phyloP scores from a whole-genome alignment of 2,329 filamentous ascomycete genomes.

The Orbilia javanica region DNA sequence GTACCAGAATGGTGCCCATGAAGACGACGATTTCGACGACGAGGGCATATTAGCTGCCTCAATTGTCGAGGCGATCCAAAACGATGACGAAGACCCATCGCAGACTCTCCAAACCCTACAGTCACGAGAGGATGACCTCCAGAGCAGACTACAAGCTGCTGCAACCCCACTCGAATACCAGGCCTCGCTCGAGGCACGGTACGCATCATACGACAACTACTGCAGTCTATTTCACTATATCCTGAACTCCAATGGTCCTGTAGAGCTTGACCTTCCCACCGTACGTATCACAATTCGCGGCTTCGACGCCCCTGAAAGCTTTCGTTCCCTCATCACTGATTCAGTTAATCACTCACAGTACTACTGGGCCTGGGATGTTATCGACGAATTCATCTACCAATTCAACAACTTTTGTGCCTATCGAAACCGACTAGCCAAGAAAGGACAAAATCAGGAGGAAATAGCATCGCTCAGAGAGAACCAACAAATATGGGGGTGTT shows the following conservation, averaged over 20 bases:
- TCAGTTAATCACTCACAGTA: slow-evolving; percentile 72
- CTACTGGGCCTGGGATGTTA: slow-evolving; percentile 99
- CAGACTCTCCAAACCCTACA: slow-evolving; percentile 74
- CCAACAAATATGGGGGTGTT: slow-evolving; percentile 99
- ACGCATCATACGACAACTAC: slow-evolving; percentile 99
- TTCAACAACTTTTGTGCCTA: slow-evolving; percentile 99
- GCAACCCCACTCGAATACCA: slow-evolving; percentile 96
- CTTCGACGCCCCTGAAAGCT: neutral
- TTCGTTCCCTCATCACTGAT: neutral
- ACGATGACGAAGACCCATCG: slow-evolving; percentile 79
- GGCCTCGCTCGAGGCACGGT: slow-evolving; percentile 94
- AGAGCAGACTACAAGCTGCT: slow-evolving; percentile 88
- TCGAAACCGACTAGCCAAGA: slow-evolving; percentile 88
- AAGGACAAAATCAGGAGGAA: slow-evolving; percentile 87
- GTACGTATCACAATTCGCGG: slow-evolving; percentile 71
- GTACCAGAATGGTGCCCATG: slow-evolving; percentile 45
- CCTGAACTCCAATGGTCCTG: slow-evolving; percentile 97
- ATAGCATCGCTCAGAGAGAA: slow-evolving; percentile 91
- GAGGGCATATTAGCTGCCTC: slow-evolving; percentile 95
- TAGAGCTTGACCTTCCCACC: slow-evolving; percentile 95
- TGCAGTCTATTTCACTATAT: slow-evolving; percentile 99
- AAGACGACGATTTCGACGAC: slow-evolving; percentile 82
- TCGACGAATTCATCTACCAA: slow-evolving; percentile 99
- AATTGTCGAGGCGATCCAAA: slow-evolving; percentile 96
- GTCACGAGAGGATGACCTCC: slow-evolving; percentile 86